Evolutionary conservation across 2,329 filamentous ascomycete species (phyloP).

Genomic region (Pezicula carpinea): DNA sequence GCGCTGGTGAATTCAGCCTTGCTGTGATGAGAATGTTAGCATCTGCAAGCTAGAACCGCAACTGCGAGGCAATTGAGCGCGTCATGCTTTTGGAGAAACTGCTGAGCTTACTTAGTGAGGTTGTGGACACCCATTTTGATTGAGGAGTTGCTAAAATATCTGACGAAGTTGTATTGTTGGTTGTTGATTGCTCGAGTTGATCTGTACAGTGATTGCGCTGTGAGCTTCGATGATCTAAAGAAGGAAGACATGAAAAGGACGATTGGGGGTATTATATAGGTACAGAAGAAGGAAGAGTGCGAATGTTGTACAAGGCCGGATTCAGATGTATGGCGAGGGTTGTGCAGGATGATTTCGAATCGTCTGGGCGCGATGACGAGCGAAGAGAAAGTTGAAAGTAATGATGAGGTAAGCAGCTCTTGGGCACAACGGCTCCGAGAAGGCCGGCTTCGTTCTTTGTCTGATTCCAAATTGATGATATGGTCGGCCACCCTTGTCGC

Average conservation of each 20-base stretch:
- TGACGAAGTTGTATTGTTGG: conserved; percentile 3
- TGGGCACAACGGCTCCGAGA: neutral
- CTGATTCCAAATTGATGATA: neutral
- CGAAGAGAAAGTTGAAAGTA: neutral
- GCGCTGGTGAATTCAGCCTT: conserved; percentile 54
- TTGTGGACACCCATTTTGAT: conserved; percentile 42
- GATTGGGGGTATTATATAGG: neutral
- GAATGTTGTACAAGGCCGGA: neutral
- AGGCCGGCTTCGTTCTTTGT: neutral
- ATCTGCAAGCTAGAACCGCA: conserved; percentile 1
- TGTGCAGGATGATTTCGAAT: conserved; percentile 1
- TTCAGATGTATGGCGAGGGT: neutral
- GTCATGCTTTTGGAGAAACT: neutral
- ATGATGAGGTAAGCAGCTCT: neutral
- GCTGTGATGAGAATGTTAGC: conserved; percentile 35
- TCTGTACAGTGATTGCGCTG: conserved; percentile 5
- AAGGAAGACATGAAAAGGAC: conserved; percentile 3
- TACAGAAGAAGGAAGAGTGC: neutral
- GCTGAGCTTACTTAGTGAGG: conserved; percentile 31
- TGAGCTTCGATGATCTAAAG: conserved; percentile 10
- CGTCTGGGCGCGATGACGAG: conserved; percentile 1
- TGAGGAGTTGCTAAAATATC: conserved; percentile 33
- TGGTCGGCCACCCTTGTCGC: no score
- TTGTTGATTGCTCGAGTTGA: neutral
- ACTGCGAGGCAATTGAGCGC: neutral